Evolutionary conservation across 371 early-diverging fungal genomes (phyloP), one percentile per base, ranked within the genome.

Genomic region (Actinomortierella ambigua): DNA sequence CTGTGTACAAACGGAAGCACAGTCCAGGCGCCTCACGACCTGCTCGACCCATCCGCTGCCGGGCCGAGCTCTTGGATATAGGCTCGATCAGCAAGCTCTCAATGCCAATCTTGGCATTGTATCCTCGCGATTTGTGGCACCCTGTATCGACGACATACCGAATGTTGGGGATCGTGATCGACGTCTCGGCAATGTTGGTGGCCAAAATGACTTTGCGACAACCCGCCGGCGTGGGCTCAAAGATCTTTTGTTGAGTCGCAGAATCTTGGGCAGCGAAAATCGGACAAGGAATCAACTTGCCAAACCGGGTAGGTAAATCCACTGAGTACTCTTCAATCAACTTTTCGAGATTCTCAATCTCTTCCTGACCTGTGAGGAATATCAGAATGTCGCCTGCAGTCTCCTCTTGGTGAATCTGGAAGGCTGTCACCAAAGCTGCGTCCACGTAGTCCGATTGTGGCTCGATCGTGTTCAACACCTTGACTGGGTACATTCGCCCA

Each of bases 141-240:
- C 99, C 99, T 34, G 95, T 94, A 69, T 99, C 99, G 50, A 99
- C 84, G 20, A 99, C 99, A 80, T 98, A 99, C 23, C 90, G 92
- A 54, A 99, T 93, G 20, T 96, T 95, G 55, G 94, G 93, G 55
- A 99, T 99, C 0, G 99, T 99, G 55, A 99, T 90, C 53, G 95
- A 95, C 3, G 99, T 99, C 79, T 99, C 99, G n/a, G 99, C 98
- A 78, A 99, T 94, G 79, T 99, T 99, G 29, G 99, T 94, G 0
- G 98, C 90, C 17, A 99, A 84, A 47, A 99, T 93, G 48, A 94
- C 88, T 79, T 98, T 98, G 40, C 98, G 90, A 0, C 89, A 83
- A 41, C 92, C 90, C 23, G 71, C 79, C 3, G 98, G 97, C 5
- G 95, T 89, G 24, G 90, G 87, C 55, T 92, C 90, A 76, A 97